Percentiles rank a stretch among this genome's conserved stretches.
These are phyloP conservation scores for Hymenotorrendiella dingleyae DNA, from an alignment of 2,329 filamentous ascomycete genomes.

Conservation along the genomic window DNA sequence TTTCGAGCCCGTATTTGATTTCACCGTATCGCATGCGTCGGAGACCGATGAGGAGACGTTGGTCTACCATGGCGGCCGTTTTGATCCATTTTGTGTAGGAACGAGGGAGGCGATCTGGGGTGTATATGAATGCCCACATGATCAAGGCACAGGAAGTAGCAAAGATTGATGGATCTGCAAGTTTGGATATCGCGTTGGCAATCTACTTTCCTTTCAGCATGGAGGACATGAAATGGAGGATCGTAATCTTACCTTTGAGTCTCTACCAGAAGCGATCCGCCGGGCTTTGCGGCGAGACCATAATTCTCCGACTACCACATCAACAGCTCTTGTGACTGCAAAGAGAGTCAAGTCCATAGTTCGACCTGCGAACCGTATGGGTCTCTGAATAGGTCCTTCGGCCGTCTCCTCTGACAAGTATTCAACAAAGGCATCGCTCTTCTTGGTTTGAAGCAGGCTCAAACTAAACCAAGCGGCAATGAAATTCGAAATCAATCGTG, in stretches of 20 bases:
- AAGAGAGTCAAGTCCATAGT: conserved; percentile 83
- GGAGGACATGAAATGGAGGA: conserved; percentile 1
- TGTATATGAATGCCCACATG: conserved; percentile 89
- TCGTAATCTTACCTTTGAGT: conserved; percentile 39
- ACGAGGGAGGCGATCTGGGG: conserved; percentile 61
- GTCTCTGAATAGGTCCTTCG: conserved; percentile 22
- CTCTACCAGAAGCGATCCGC: conserved; percentile 39
- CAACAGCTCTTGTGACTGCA: conserved; percentile 63
- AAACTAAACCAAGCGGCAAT: conserved; percentile 53
- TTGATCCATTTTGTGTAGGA: conserved; percentile 80
- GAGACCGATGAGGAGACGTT: conserved; percentile 67
- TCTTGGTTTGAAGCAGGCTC: conserved; percentile 51
- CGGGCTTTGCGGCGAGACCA: conserved; percentile 50
- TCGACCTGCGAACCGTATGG: conserved; percentile 50
- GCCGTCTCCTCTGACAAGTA: conserved; percentile 29
- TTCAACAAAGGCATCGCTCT: conserved; percentile 38
- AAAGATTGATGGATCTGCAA: conserved; percentile 67
- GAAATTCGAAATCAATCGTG: conserved; percentile 53
- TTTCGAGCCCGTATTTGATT: conserved; percentile 69
- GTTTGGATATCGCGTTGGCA: conserved; percentile 33
- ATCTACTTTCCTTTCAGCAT: too few relatives aligned
- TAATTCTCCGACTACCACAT: conserved; percentile 60
- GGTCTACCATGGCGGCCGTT: conserved; percentile 68
- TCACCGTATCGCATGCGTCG: conserved; percentile 57
- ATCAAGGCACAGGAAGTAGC: conserved; percentile 65